phyloP scores from a whole-genome alignment of 2,329 filamentous ascomycete genomes.

The Colletotrichum horii region DNA sequence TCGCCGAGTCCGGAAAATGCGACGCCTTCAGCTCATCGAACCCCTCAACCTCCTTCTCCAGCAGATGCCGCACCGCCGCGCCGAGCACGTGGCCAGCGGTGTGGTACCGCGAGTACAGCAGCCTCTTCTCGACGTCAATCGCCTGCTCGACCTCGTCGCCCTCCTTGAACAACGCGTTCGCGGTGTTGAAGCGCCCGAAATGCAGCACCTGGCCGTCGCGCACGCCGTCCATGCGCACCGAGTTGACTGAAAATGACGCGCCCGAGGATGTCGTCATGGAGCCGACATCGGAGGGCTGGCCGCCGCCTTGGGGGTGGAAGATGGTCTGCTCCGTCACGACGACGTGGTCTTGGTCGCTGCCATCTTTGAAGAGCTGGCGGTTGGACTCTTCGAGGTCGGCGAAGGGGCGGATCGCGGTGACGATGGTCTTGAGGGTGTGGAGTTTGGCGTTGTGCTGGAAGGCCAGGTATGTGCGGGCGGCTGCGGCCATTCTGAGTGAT shows the following conservation, averaged over 20 bases:
- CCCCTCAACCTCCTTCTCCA: slow-evolving; percentile 53
- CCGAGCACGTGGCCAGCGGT: slow-evolving; percentile 78
- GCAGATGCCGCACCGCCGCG: slow-evolving; percentile 65
- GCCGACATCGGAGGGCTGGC: slow-evolving; percentile 73
- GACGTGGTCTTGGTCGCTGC: slow-evolving; percentile 55
- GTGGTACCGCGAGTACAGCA: slow-evolving; percentile 71
- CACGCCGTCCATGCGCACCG: slow-evolving; percentile 60
- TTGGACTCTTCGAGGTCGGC: slow-evolving; percentile 54
- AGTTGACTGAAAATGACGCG: slow-evolving; percentile 54
- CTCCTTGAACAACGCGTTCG: slow-evolving; percentile 36
- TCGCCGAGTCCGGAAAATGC: slow-evolving; percentile 71
- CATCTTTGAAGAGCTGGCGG: slow-evolving; percentile 63
- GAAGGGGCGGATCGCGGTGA: slow-evolving; percentile 55
- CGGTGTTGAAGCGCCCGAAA: slow-evolving; percentile 60
- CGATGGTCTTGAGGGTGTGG: slow-evolving; percentile 43
- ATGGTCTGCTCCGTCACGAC: slow-evolving; percentile 70
- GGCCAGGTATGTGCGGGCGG: slow-evolving; percentile 44
- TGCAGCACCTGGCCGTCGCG: slow-evolving; percentile 66
- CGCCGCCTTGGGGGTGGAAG: slow-evolving; percentile 78
- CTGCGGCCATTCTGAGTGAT: slow-evolving; percentile 15
- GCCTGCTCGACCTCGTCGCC: slow-evolving; percentile 56
- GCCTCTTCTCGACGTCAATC: slow-evolving; percentile 65
- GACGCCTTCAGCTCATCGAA: slow-evolving; percentile 74
- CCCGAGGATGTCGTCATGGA: slow-evolving; percentile 46
- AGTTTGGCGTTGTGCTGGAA: slow-evolving; percentile 51